Evolutionary conservation across 2,329 filamentous ascomycete species (phyloP).

Genomic region (Cladosporium sp.): DNA sequence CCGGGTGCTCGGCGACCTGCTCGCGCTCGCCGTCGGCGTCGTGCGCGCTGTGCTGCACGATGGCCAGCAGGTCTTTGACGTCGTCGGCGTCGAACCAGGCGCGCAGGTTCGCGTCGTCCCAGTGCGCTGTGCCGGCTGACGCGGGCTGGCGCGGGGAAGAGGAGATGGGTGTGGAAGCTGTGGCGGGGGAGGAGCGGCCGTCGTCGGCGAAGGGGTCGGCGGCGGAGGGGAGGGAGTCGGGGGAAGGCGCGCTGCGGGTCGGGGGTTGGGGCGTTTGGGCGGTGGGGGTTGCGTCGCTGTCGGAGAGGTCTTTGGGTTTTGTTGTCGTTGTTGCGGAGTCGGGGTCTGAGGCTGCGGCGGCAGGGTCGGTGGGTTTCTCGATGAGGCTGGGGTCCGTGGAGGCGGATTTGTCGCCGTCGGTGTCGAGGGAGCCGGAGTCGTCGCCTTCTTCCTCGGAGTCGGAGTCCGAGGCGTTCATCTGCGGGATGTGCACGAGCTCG

Average conservation of each 20-base stretch:
- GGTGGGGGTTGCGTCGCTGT: background rate
- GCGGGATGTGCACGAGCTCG: slow-evolving; percentile 31
- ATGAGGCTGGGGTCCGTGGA: slow-evolving; percentile 8
- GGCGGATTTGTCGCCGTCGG: background rate
- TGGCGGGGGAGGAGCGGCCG: slow-evolving; percentile 5
- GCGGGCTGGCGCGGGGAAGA: slow-evolving; percentile 5
- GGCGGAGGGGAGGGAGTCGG: background rate
- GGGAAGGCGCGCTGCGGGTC: background rate
- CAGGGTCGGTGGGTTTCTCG: slow-evolving; percentile 4
- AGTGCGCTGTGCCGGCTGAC: slow-evolving; percentile 52
- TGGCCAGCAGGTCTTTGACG: slow-evolving; percentile 79
- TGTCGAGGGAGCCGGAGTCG: background rate
- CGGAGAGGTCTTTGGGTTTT: slow-evolving; percentile 19
- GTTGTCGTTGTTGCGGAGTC: slow-evolving; percentile 23
- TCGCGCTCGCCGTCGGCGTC: slow-evolving; percentile 41
- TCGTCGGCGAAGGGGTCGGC: slow-evolving; percentile 5
- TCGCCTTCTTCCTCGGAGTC: slow-evolving; percentile 9
- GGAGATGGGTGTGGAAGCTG: background rate
- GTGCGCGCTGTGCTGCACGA: slow-evolving; percentile 80
- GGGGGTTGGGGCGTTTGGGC: background rate
- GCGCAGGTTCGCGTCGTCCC: slow-evolving; percentile 80
- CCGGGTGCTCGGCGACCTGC: slow-evolving; percentile 77
- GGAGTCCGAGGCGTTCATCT: slow-evolving; percentile 14
- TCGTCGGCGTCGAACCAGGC: slow-evolving; percentile 81
- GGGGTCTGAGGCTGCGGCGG: slow-evolving; percentile 12